Evolutionary conservation across 1,284 basidiomycete species (phyloP), one percentile per base, ranked within the genome.

Genomic region (Cutaneotrichosporon cyanovorans): DNA sequence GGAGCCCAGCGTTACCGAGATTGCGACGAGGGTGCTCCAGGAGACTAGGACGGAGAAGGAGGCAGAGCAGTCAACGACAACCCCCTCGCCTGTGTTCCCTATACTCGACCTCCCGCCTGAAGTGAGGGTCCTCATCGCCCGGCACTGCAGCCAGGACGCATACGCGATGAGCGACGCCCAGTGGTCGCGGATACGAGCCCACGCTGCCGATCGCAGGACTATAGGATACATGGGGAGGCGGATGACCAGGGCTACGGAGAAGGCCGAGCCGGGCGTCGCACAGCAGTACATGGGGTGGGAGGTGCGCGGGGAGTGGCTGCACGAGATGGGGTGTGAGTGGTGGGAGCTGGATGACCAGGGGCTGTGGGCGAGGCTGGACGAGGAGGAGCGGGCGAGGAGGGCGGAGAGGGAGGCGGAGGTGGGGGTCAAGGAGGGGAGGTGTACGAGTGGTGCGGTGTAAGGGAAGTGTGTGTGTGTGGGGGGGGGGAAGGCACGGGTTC

Each of bases 61-160:
- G 12, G 19, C 2, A n/a, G 16, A 23, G 16, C 23, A 34, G 16
- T 22, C 22, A 3, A 23, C 20, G 25, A 34, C 3, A 8, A 23
- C 28, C 25, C 23, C n/a, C 21, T 19, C 18, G 2, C 35, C 35
- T 14, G 28, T n/a, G 18, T 69, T 69, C 50, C 55, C 49, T 3
- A 37, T 69, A 8, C 46, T 69, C 35, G 62, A 66, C 8, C 56
- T 69, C 11, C 67, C 67, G 20, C 44, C 45, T 31, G 67, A 69
- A 44, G 56, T 69, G 12, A 34, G 63, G 12, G 50, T 63, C 22
- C 51, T 59, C 19, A 59, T 69, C 21, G 57, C 64, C 1, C 51
- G 61, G 16, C 62, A 68, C 48, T 41, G 47, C 12, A 56, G 54
- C 4, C 46, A 51, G 9, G 67, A 69, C 42, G 42, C 60, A 0